Evolutionary conservation across 352 stramenopile genomes (phyloP).

Genomic region (Phytopythium boreale): DNA sequence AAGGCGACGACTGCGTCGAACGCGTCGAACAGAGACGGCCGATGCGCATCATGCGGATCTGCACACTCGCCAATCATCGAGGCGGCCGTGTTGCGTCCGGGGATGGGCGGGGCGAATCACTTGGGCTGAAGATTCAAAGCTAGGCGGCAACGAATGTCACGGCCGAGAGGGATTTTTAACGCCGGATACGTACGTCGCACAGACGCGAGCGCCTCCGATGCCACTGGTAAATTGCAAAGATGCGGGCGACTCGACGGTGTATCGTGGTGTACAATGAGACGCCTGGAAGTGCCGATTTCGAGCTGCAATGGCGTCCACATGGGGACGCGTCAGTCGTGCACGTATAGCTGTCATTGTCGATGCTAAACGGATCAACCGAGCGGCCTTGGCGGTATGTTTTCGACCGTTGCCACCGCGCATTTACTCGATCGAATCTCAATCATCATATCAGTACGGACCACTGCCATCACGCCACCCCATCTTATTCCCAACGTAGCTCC

Average conservation of each 20-base stretch:
- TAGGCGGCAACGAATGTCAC: too few relatives aligned
- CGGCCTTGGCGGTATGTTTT: background rate
- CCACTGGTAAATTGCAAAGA: background rate
- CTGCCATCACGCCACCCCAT: background rate
- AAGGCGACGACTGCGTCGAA: too few relatives aligned
- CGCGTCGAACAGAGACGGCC: too few relatives aligned
- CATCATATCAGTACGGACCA: background rate
- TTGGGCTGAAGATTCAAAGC: background rate
- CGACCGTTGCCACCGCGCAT: background rate
- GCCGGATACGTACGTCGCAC: too few relatives aligned
- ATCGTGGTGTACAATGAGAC: background rate
- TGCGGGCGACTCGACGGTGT: background rate
- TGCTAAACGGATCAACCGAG: background rate
- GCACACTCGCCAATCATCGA: background rate
- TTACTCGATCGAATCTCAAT: background rate
- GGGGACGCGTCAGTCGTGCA: background rate
- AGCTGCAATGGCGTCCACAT: background rate
- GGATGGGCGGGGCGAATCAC: background rate
- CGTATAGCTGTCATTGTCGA: background rate
- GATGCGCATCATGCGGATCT: background rate
- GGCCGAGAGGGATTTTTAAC: too few relatives aligned
- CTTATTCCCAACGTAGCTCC: background rate
- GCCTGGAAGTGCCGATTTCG: background rate
- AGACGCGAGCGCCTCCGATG: too few relatives aligned
- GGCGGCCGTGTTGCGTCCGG: background rate